Conservation (phyloP, 139 green algal genomes). For the Auxenochlorella protothecoides region DNA sequence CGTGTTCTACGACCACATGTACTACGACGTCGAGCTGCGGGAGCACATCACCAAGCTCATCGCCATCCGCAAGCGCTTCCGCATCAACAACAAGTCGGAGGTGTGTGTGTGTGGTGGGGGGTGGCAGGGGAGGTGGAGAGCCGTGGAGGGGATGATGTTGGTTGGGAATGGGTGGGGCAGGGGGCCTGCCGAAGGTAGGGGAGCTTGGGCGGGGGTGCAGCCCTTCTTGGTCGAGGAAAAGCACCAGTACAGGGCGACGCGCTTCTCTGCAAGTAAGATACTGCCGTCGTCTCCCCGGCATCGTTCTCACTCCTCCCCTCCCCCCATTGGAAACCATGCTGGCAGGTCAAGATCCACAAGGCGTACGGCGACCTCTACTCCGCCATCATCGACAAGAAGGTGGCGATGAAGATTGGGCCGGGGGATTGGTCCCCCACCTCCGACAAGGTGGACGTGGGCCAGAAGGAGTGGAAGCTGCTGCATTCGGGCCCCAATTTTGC, state of each 20-base stretch:
- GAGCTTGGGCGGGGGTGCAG: no score
- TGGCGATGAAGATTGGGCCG: conserved; percentile 55
- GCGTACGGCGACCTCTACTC: conserved; percentile 63
- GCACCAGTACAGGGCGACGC: no score
- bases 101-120: conserved; percentile 6
- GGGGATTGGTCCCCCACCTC: conserved; percentile 51
- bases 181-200: no score
- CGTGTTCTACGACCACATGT: conserved; percentile 74
- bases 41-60: conserved; percentile 57
- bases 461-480: conserved; percentile 55
- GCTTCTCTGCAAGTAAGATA: no score
- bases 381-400: conserved; percentile 70
- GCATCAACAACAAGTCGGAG: conserved; percentile 48
- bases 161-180: no score
- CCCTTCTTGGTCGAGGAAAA: no score
- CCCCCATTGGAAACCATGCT: no score
- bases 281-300: no score
- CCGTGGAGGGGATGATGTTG: no score
- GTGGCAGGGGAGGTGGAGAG: no score
- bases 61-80: conserved; percentile 46
- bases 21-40: conserved; percentile 9
- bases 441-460: conserved; percentile 33
- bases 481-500: conserved; percentile 62
- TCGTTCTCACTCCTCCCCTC: no score
- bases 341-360: conserved; percentile 52